phyloP scores from a whole-genome alignment of 2,329 filamentous ascomycete species.

The Venturia aucupariae region DNA sequence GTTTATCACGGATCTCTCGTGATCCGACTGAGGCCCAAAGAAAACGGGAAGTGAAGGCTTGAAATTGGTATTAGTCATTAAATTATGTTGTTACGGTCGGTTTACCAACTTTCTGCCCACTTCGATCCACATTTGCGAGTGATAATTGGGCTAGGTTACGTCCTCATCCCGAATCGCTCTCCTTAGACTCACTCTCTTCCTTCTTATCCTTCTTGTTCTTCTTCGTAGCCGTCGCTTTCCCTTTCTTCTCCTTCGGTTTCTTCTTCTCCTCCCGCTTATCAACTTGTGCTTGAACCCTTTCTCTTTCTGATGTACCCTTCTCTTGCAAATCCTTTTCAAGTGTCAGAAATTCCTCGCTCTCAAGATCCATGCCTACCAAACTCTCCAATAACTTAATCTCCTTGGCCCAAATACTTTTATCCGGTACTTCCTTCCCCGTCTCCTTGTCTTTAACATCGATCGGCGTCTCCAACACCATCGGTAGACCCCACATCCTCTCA shows the following conservation, averaged over 20 bases:
- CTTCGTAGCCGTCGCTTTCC: conserved; percentile 28
- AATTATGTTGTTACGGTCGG: too few relatives aligned
- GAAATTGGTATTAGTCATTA: too few relatives aligned
- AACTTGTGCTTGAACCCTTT: conserved; percentile 68
- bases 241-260: conserved; percentile 33
- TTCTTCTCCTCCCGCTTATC: conserved; percentile 62
- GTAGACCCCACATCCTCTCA: conserved; percentile 62
- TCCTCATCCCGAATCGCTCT: neutral
- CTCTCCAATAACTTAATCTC: conserved; percentile 94
- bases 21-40: too few relatives aligned
- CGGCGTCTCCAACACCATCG: conserved; percentile 94
- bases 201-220: conserved; percentile 33
- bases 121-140: too few relatives aligned
- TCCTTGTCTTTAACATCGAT: conserved; percentile 61
- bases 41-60: too few relatives aligned
- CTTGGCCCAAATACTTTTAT: conserved; percentile 76
- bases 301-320: conserved; percentile 60
- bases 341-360: conserved; percentile 60
- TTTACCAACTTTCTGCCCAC: too few relatives aligned
- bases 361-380: conserved; percentile 73
- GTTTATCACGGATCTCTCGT: too few relatives aligned
- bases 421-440: conserved; percentile 51
- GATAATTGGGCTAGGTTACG: too few relatives aligned
- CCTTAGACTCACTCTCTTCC: conserved; percentile 17
- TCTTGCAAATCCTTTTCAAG: conserved; percentile 58